phyloP scores from a whole-genome alignment of 78 protist genomes.

The Dictyostelium intermedium region DNA sequence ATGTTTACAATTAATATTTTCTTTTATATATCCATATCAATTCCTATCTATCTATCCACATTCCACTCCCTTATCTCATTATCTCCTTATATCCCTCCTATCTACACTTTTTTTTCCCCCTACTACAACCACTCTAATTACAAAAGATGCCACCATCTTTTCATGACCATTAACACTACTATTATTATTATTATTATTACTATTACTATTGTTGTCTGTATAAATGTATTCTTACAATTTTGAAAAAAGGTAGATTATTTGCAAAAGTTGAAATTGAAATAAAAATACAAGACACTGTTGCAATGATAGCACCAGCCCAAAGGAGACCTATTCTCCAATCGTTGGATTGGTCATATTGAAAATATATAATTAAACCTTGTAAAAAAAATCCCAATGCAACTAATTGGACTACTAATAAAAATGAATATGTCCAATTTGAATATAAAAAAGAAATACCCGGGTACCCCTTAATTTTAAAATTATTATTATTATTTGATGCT shows the following conservation, averaged over 20 bases:
- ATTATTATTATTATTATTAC: neutral
- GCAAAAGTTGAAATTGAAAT: slow-evolving; percentile 9
- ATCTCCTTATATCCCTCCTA: too few species aligned
- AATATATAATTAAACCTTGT: slow-evolving; percentile 23
- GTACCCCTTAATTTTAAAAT: neutral
- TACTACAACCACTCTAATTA: too few species aligned
- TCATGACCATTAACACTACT: too few species aligned
- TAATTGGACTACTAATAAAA: slow-evolving; percentile 15
- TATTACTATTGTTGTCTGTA: neutral
- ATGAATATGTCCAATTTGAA: neutral
- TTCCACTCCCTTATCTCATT: too few species aligned
- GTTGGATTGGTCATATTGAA: neutral
- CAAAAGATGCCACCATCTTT: too few species aligned
- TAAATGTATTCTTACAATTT: slow-evolving; percentile 6
- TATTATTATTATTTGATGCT: neutral
- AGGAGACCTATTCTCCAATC: slow-evolving; percentile 16
- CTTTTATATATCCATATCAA: too few species aligned
- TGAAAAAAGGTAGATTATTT: neutral
- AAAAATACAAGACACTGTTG: neutral
- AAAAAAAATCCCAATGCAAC: neutral
- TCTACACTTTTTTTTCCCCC: too few species aligned
- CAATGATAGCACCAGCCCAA: neutral
- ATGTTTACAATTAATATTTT: neutral
- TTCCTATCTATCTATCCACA: too few species aligned
- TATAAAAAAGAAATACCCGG: neutral